A percentile compares a stretch with the other conserved stretches of the same genome.
These are phyloP conservation scores for Amanita brunnescens DNA, from an alignment of 768 basidiomycete genomes.

Conservation along the genomic window DNA sequence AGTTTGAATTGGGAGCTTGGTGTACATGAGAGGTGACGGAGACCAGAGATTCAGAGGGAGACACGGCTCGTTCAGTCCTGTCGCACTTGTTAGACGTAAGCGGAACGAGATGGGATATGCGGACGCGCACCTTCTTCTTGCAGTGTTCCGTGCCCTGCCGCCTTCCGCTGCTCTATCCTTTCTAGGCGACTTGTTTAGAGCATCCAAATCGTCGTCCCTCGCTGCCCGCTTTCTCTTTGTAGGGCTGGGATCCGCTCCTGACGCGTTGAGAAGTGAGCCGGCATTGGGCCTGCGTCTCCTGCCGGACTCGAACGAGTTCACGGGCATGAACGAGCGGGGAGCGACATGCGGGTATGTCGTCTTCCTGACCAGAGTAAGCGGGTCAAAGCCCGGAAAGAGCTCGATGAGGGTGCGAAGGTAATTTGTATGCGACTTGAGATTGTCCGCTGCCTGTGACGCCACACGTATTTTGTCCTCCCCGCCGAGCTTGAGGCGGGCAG, in stretches of 20 bases:
- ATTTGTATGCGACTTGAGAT: slow-evolving; percentile 55
- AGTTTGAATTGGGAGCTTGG: slow-evolving; percentile 8
- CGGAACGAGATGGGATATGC: slow-evolving; percentile 6
- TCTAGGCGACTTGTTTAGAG: slow-evolving; percentile 45
- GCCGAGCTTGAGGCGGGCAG: slow-evolving; percentile 81
- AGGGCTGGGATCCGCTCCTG: slow-evolving; percentile 51
- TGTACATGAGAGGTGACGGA: slow-evolving; percentile 63
- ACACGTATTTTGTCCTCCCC: slow-evolving; percentile 98
- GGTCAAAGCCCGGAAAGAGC: slow-evolving; percentile 56
- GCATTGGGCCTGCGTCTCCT: slow-evolving; percentile 50
- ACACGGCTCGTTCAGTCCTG: not conserved
- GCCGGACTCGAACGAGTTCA: slow-evolving; percentile 51
- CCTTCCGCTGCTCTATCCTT: slow-evolving; percentile 47
- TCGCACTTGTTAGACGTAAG: slow-evolving; percentile 2
- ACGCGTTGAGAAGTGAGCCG: slow-evolving; percentile 42
- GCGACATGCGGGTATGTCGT: slow-evolving; percentile 76
- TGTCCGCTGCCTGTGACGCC: slow-evolving; percentile 85
- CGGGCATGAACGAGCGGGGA: slow-evolving; percentile 57
- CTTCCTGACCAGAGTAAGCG: slow-evolving; percentile 44
- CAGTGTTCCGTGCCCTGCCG: slow-evolving; percentile 42
- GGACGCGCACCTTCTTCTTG: slow-evolving; percentile 51
- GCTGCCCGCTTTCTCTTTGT: slow-evolving; percentile 51
- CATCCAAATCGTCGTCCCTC: slow-evolving; percentile 61
- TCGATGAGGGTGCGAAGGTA: slow-evolving; percentile 58
- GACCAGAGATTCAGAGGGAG: slow-evolving; percentile 66